These are phyloP conservation scores for Talaromyces amestolkiae DNA, from an alignment of 2,329 filamentous ascomycete species.

Conservation along the genomic window DNA sequence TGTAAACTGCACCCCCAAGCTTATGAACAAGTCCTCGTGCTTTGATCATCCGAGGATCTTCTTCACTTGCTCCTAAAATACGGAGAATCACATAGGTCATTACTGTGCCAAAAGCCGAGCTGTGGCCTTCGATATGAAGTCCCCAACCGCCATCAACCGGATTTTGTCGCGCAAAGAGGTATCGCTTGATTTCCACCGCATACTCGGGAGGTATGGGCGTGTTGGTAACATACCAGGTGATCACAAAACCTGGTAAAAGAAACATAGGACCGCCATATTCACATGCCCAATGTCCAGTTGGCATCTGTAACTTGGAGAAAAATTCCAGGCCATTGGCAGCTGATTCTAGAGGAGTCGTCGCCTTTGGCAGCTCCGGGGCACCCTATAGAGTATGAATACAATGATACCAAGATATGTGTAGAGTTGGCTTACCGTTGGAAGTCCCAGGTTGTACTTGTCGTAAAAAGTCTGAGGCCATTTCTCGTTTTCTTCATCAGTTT, in stretches of 20 bases:
- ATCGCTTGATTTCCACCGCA: slow-evolving; percentile 86
- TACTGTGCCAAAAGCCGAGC: slow-evolving; percentile 82
- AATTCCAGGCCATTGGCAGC: slow-evolving; percentile 82
- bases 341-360: slow-evolving; percentile 71
- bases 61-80: slow-evolving; percentile 76
- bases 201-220: slow-evolving; percentile 79
- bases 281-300: slow-evolving; percentile 90
- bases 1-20: slow-evolving; percentile 77
- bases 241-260: slow-evolving; percentile 77
- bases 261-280: slow-evolving; percentile 99
- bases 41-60: slow-evolving; percentile 81
- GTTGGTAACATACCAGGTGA: slow-evolving; percentile 84
- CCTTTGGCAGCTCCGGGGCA: slow-evolving; percentile 67
- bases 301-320: slow-evolving; percentile 84
- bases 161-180: slow-evolving; percentile 80
- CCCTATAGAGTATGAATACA: slow-evolving; percentile 50
- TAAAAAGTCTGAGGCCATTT: slow-evolving; percentile 82
- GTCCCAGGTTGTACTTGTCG: slow-evolving; percentile 84
- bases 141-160: slow-evolving; percentile 95
- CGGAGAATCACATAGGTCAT: slow-evolving; percentile 84
- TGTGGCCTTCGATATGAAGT: slow-evolving; percentile 89
- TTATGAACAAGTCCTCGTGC: slow-evolving; percentile 79
- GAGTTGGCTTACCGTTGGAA: slow-evolving; percentile 64
- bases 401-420: neutral
- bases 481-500: slow-evolving; percentile 65